These are phyloP conservation scores for Neofusicoccum cordaticola DNA, from an alignment of 2,329 filamentous ascomycete species.

Conservation along the genomic window DNA sequence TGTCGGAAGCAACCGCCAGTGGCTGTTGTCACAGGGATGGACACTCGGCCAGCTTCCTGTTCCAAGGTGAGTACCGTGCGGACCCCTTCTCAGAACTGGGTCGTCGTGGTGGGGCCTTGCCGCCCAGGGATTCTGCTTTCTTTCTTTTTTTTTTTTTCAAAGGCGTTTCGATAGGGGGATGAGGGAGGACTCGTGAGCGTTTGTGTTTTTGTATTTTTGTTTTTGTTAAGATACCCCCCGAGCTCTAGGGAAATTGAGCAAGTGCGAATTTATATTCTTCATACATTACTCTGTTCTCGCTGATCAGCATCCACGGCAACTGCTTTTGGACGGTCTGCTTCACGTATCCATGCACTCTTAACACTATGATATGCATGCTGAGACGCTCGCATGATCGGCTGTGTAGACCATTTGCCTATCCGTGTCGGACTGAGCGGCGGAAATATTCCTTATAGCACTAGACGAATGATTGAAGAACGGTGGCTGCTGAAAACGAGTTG, in stretches of 20 bases:
- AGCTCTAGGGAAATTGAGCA: conserved; percentile 14
- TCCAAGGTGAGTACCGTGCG: too few species aligned
- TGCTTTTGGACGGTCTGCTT: neutral
- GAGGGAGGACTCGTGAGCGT: neutral
- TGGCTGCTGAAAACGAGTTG: too few species aligned
- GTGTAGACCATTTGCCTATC: neutral
- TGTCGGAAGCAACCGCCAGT: neutral
- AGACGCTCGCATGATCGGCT: neutral
- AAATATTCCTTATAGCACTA: too few species aligned
- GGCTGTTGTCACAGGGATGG: neutral
- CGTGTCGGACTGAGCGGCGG: neutral
- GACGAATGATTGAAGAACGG: too few species aligned
- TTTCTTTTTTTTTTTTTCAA: neutral
- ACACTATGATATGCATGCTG: neutral
- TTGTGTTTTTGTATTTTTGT: neutral
- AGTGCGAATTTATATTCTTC: neutral
- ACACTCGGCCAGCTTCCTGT: too few species aligned
- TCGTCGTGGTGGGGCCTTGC: too few species aligned
- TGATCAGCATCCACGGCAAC: too few species aligned
- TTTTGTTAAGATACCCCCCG: conserved; percentile 7
- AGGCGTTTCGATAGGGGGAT: neutral
- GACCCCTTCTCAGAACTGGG: too few species aligned
- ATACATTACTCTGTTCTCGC: neutral
- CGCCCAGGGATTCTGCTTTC: neutral
- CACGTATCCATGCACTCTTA: neutral